Percentiles rank a stretch among this genome's conserved stretches.
Conservation (phyloP, 1,139 yeast species). For the Protomyces pachydermus region DNA sequence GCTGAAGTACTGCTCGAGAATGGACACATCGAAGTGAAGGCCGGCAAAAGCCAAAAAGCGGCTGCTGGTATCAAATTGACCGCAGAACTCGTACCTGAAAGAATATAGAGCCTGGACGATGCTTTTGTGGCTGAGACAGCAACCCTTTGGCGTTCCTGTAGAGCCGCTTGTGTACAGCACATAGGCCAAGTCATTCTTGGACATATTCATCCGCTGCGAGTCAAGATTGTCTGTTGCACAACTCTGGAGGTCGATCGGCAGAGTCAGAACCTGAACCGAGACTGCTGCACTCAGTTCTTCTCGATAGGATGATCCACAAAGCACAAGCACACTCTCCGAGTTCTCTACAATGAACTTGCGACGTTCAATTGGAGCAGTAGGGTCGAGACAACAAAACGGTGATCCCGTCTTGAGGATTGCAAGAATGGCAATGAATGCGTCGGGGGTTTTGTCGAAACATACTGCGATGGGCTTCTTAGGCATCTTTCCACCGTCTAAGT, state of each 20-base stretch:
- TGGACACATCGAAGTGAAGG: slow-evolving; percentile 35
- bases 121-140: slow-evolving; percentile 53
- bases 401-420: slow-evolving; percentile 34
- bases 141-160: slow-evolving; percentile 72
- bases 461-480: slow-evolving; percentile 30
- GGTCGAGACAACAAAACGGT: slow-evolving; percentile 34
- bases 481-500: slow-evolving; percentile 8
- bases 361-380: slow-evolving; percentile 34
- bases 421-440: slow-evolving; percentile 34
- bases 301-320: background rate
- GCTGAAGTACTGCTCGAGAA: slow-evolving; percentile 36
- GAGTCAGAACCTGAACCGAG: background rate
- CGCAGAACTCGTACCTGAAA: slow-evolving; percentile 32
- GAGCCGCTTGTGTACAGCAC: slow-evolving; percentile 59
- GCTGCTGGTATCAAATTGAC: slow-evolving; percentile 30
- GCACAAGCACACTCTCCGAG: slow-evolving; percentile 1
- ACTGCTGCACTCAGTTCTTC: background rate
- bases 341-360: slow-evolving; percentile 32
- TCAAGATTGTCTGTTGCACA: background rate
- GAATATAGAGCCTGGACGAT: slow-evolving; percentile 42
- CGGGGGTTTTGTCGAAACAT: slow-evolving; percentile 34
- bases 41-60: slow-evolving; percentile 35
- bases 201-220: background rate
- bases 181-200: slow-evolving; percentile 30
- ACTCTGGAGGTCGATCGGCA: background rate